phyloP scores from a whole-genome alignment of 768 basidiomycete genomes.

The Hygrophorus pudorinus region DNA sequence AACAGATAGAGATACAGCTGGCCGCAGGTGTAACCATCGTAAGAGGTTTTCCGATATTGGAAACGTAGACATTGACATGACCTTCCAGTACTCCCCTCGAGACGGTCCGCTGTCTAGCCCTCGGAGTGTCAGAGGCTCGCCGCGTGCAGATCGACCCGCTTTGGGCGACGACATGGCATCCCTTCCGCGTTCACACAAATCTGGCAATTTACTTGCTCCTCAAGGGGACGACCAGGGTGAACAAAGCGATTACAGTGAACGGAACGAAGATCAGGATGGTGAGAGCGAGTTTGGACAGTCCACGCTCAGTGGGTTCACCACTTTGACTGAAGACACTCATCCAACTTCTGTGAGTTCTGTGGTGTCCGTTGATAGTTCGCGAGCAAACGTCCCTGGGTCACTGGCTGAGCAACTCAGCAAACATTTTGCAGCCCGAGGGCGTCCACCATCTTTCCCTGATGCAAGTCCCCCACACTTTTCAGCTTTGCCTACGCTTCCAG shows the following conservation, averaged over 20 bases:
- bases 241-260: conserved; percentile 29
- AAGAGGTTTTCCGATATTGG: conserved; percentile 2
- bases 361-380: conserved; percentile 32
- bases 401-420: conserved; percentile 55
- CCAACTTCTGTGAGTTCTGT: conserved; percentile 39
- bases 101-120: conserved; percentile 52
- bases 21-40: conserved; percentile 68
- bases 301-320: conserved; percentile 23
- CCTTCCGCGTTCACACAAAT: conserved; percentile 19
- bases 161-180: conserved; percentile 27
- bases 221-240: conserved; percentile 33
- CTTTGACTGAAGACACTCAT: conserved; percentile 42
- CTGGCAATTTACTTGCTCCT: conserved; percentile 33
- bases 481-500: conserved; percentile 27
- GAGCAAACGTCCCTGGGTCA: conserved; percentile 31
- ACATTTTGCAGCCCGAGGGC: conserved; percentile 43
- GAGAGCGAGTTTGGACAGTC: conserved; percentile 52
- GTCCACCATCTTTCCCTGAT: conserved; percentile 28
- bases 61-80: not conserved
- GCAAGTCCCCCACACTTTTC: conserved; percentile 23
- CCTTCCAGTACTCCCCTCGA: conserved; percentile 50
- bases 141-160: conserved; percentile 42
- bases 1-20: conserved; percentile 81
- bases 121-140: conserved; percentile 61
- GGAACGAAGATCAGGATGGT: conserved; percentile 31